Percentiles rank a stretch among this genome's conserved stretches.
phyloP scores from a whole-genome alignment of 2,329 filamentous ascomycete species.

The Cadophora gregata region DNA sequence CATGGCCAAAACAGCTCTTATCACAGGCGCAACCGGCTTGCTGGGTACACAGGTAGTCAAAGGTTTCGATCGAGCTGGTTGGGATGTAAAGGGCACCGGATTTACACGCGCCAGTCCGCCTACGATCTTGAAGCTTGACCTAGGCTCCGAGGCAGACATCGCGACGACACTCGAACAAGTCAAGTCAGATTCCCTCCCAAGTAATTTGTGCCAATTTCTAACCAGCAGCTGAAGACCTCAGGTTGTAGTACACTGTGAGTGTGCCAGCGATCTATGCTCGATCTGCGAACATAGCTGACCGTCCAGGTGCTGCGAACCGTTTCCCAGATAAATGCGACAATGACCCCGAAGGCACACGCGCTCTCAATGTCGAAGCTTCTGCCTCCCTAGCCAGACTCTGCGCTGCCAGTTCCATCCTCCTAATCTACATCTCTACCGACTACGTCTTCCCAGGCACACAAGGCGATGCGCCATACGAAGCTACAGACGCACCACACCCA shows the following conservation, averaged over 20 bases:
- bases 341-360: conserved; percentile 75
- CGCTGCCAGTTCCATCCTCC: conserved; percentile 62
- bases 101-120: conserved; percentile 75
- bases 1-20: conserved; percentile 62
- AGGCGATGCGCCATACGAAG: conserved; percentile 85
- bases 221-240: conserved; percentile 60
- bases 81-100: conserved; percentile 75
- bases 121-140: conserved; percentile 57
- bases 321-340: conserved; percentile 86
- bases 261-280: background rate
- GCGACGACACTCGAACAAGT: conserved; percentile 56
- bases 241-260: conserved; percentile 81
- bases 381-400: conserved; percentile 70
- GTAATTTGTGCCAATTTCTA: conserved; percentile 26
- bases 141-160: conserved; percentile 50
- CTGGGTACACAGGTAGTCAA: conserved; percentile 79
- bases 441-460: conserved; percentile 77
- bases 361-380: conserved; percentile 77
- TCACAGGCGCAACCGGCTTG: conserved; percentile 86
- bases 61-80: conserved; percentile 70
- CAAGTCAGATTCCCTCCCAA: conserved; percentile 54
- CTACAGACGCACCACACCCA: conserved; percentile 66
- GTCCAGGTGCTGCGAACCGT: conserved; percentile 76
- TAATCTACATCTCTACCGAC: conserved; percentile 83
- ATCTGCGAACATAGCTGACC: conserved; percentile 22